Conservation (phyloP, 2,329 filamentous ascomycete species). For the Podosphaera leucotricha region DNA sequence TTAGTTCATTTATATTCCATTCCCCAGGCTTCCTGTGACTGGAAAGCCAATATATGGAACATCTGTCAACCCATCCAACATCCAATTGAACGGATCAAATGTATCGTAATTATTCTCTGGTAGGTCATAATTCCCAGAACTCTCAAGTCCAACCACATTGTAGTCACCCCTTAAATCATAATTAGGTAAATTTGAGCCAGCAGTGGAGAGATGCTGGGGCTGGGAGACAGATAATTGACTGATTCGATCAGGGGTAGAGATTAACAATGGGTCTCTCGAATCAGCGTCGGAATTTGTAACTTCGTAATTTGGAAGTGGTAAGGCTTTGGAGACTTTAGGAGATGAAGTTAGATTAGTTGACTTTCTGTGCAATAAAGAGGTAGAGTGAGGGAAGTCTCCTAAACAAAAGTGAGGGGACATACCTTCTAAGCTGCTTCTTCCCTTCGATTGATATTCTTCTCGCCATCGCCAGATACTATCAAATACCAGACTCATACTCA, state of each 20-base stretch:
- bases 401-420: constrained; percentile 14
- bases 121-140: constrained; percentile 23
- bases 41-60: constrained; percentile 49
- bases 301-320: constrained; percentile 62
- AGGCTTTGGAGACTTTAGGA: constrained; percentile 33
- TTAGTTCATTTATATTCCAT: not conserved
- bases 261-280: not conserved
- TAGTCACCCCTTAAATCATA: not conserved
- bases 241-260: not conserved
- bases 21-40: constrained; percentile 4
- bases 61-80: constrained; percentile 65
- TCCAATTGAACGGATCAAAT: constrained; percentile 84
- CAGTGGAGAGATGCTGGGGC: constrained; percentile 37
- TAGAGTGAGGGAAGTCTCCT: not conserved
- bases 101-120: constrained; percentile 57
- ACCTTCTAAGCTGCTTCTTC: constrained; percentile 48
- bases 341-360: not conserved
- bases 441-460: constrained; percentile 51
- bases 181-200: not conserved
- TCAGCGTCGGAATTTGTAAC: constrained; percentile 37
- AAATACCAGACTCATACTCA: constrained; percentile 68
- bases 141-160: not conserved
- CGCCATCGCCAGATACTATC: constrained; percentile 74
- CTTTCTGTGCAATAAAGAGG: not conserved
- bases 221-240: constrained; percentile 18